These are phyloP conservation scores for Daedaleopsis sinensis DNA, from an alignment of 768 basidiomycete species.

Conservation along the genomic window DNA sequence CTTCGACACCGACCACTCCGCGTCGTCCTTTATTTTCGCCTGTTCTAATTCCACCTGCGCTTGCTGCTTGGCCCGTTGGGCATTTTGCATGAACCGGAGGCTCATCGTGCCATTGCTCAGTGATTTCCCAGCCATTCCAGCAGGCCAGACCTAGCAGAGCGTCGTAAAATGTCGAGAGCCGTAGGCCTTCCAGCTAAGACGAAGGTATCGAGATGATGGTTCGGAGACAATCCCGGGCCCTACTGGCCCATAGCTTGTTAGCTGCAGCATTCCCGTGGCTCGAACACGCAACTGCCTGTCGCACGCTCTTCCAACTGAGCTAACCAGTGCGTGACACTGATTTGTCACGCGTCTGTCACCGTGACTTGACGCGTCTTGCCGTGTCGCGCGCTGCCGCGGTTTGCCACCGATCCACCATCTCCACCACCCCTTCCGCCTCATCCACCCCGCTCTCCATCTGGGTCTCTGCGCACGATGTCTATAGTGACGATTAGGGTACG, in stretches of 20 bases:
- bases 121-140: slow-evolving; percentile 47
- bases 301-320: not conserved
- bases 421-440: not conserved
- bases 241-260: not conserved
- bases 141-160: not conserved
- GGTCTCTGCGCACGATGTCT: slow-evolving; percentile 47
- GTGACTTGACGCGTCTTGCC: slow-evolving; percentile 21
- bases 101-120: slow-evolving; percentile 67
- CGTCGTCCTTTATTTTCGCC: slow-evolving; percentile 62
- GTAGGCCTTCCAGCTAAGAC: too few species aligned
- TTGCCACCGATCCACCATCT: slow-evolving; percentile 4
- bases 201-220: not conserved
- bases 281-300: not conserved
- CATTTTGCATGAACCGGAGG: slow-evolving; percentile 76
- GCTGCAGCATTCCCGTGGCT: not conserved
- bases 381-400: not conserved
- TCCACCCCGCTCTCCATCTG: not conserved
- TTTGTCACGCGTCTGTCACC: slow-evolving; percentile 19
- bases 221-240: not conserved
- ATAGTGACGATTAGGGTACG: slow-evolving; percentile 70
- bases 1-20: slow-evolving; percentile 62
- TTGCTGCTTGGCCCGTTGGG: slow-evolving; percentile 55
- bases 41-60: slow-evolving; percentile 53
- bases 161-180: not conserved
- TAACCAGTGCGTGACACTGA: not conserved